These are phyloP conservation scores for Drosera capensis DNA, from an alignment of 148 eudicot species.

Conservation along the genomic window DNA sequence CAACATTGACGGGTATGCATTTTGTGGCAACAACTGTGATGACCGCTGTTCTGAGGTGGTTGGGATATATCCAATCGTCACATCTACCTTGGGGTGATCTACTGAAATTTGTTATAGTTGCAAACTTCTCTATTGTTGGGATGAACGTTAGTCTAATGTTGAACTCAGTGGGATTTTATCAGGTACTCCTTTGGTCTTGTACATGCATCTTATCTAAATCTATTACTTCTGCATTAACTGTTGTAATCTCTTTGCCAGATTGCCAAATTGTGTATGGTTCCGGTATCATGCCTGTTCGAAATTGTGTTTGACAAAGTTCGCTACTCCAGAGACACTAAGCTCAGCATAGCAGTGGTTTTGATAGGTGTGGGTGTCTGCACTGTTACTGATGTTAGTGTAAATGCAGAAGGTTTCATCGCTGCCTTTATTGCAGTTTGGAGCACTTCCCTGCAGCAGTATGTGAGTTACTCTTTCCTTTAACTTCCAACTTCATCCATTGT, in stretches of 20 bases:
- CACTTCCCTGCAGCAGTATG: conserved; percentile 55
- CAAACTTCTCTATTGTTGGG: background rate
- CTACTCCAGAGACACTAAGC: conserved; percentile 54
- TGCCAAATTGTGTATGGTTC: conserved; percentile 41
- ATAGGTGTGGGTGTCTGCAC: conserved; percentile 60
- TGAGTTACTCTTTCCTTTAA: conserved; percentile 18
- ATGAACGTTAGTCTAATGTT: background rate
- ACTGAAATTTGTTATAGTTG: background rate
- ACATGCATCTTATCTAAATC: background rate
- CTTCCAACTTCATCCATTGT: background rate
- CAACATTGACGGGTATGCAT: background rate
- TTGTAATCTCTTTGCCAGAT: background rate
- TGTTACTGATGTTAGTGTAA: conserved; percentile 61
- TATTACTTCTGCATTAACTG: background rate
- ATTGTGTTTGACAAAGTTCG: conserved; percentile 45
- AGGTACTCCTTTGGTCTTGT: too few relatives aligned
- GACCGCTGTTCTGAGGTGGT: background rate
- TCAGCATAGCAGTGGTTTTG: conserved; percentile 43
- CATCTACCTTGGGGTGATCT: background rate
- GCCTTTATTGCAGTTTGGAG: conserved; percentile 59
- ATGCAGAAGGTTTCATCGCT: conserved; percentile 45
- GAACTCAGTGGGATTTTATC: too few relatives aligned
- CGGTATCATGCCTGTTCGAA: conserved; percentile 58
- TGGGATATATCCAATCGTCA: background rate
- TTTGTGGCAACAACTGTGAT: background rate